phyloP scores from a whole-genome alignment of 192 early-diverging fungal species.

The Entrophospora sp. region DNA sequence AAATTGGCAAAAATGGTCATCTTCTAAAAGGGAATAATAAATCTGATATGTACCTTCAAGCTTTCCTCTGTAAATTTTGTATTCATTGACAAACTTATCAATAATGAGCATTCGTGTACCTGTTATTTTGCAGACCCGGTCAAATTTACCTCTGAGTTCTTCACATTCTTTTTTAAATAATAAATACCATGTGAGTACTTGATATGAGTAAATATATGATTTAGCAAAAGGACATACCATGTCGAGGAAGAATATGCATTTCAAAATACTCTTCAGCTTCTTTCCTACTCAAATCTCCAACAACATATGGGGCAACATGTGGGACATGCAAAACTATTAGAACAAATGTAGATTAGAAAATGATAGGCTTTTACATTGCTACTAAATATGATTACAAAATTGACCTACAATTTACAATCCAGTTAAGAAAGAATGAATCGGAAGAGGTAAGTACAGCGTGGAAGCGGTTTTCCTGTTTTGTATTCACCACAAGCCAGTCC shows the following conservation, averaged over 20 bases:
- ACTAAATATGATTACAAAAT: not conserved
- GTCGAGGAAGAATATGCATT: not conserved
- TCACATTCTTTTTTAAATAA: no score
- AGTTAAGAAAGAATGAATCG: not conserved
- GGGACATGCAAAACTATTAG: not conserved
- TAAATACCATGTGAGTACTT: not conserved
- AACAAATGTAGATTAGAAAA: not conserved
- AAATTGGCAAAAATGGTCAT: not conserved
- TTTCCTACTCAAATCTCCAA: not conserved
- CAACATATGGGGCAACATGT: no score
- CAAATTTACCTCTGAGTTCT: no score
- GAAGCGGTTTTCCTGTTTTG: not conserved
- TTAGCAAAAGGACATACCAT: not conserved
- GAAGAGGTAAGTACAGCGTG: not conserved
- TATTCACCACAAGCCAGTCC: not conserved
- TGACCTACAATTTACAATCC: not conserved
- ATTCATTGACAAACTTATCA: not conserved
- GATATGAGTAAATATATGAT: not conserved
- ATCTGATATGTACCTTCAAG: not conserved
- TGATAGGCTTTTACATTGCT: not conserved
- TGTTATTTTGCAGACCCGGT: no score
- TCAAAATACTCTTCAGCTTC: not conserved
- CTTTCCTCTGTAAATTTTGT: not conserved
- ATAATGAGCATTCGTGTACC: not conserved
- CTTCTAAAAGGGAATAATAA: not conserved